Percentiles rank a stretch among this genome's conserved stretches.
Conservation (phyloP, 2,329 filamentous ascomycete genomes). For the Aspergillus fischeri region DNA sequence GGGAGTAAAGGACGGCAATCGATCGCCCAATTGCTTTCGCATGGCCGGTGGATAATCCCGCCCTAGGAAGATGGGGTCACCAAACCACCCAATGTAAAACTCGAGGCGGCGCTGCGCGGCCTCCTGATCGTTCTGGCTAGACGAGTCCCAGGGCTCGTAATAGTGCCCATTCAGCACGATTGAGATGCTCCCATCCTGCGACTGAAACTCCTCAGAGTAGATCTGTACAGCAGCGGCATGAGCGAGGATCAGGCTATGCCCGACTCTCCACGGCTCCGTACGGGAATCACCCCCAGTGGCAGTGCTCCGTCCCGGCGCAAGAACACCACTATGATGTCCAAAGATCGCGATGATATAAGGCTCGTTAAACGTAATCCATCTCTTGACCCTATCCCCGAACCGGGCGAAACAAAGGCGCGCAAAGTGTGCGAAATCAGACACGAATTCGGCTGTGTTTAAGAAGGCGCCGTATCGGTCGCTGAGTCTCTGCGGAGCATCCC, state of each 20-base stretch:
- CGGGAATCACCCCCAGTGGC: neutral
- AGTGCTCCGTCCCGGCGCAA: slow-evolving; percentile 3
- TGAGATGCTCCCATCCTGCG: slow-evolving; percentile 1
- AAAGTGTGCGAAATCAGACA: slow-evolving; percentile 17
- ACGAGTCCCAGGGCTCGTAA: slow-evolving; percentile 26
- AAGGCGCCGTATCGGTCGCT: slow-evolving; percentile 34
- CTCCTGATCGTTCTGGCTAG: slow-evolving; percentile 10
- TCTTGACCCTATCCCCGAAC: slow-evolving; percentile 27
- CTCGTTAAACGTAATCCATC: slow-evolving; percentile 35
- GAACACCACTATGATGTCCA: slow-evolving; percentile 9
- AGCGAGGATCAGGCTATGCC: slow-evolving; percentile 1
- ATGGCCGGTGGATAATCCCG: slow-evolving; percentile 37
- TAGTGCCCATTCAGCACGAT: slow-evolving; percentile 19
- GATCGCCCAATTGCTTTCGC: slow-evolving; percentile 2
- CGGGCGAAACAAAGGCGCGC: slow-evolving; percentile 27
- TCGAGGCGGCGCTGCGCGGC: slow-evolving; percentile 17
- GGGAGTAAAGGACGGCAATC: neutral
- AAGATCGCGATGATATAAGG: slow-evolving; percentile 31
- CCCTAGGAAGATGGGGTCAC: slow-evolving; percentile 35
- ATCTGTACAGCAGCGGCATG: slow-evolving; percentile 1
- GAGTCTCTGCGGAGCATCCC: slow-evolving; percentile 35
- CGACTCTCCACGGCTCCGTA: slow-evolving; percentile 6
- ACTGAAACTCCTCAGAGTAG: neutral
- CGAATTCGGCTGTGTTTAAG: slow-evolving; percentile 1
- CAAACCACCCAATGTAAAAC: slow-evolving; percentile 37